Evolutionary conservation across 1,139 yeast species (phyloP).

Genomic region (Candida mesenterica): DNA sequence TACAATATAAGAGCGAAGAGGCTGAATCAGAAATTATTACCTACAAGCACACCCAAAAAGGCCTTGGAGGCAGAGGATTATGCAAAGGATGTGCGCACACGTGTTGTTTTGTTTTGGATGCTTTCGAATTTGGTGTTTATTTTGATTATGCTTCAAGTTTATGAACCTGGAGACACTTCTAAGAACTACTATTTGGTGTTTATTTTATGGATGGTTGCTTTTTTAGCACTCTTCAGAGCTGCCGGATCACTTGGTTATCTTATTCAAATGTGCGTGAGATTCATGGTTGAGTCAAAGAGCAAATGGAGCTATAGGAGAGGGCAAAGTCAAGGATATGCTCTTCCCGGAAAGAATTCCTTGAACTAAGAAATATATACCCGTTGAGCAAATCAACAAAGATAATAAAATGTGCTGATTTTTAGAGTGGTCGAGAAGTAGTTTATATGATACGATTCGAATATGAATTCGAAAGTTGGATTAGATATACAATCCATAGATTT

Average conservation of each 20-base stretch:
- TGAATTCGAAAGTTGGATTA: too few relatives aligned
- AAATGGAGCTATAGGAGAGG: constrained; percentile 43
- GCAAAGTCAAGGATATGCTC: constrained; percentile 29
- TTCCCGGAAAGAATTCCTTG: constrained; percentile 35
- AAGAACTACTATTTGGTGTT: constrained; percentile 73
- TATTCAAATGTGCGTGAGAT: constrained; percentile 38
- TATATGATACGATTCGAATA: too few relatives aligned
- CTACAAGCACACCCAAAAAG: constrained; percentile 31
- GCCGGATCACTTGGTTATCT: constrained; percentile 73
- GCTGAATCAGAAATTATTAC: constrained; percentile 51
- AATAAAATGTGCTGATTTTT: too few relatives aligned
- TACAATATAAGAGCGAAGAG: constrained; percentile 74
- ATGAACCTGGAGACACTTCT: constrained; percentile 55
- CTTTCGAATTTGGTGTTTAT: constrained; percentile 73
- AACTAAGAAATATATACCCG: constrained; percentile 16
- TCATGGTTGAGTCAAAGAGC: constrained; percentile 40
- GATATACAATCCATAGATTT: too few relatives aligned
- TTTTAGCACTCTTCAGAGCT: constrained; percentile 75
- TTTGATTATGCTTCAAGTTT: constrained; percentile 84
- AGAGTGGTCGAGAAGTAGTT: too few relatives aligned
- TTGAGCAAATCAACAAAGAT: neutral
- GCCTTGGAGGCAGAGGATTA: constrained; percentile 74
- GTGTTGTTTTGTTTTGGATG: constrained; percentile 93
- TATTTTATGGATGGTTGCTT: constrained; percentile 89
- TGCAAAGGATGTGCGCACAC: constrained; percentile 89